Percentiles rank a stretch among this genome's conserved stretches.
phyloP scores from a whole-genome alignment of 768 basidiomycete genomes.

The Cyathus striatus region DNA sequence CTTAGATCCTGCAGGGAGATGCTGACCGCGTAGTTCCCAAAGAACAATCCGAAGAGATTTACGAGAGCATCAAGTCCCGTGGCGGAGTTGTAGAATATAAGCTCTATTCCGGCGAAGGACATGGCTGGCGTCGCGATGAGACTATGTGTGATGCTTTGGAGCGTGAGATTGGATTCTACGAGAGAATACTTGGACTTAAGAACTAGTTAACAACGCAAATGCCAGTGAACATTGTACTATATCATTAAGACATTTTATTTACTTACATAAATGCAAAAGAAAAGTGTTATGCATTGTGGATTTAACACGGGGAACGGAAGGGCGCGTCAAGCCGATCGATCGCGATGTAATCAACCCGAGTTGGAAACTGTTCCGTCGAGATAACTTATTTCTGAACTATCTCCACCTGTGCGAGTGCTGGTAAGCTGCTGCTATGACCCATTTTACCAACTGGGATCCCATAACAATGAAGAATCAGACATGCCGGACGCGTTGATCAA shows the following conservation, averaged over 20 bases:
- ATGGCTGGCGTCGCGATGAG: conserved; percentile 55
- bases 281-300: too few relatives aligned
- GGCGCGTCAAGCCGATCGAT: too few relatives aligned
- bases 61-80: conserved; percentile 42
- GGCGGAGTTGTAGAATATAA: conserved; percentile 55
- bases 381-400: too few relatives aligned
- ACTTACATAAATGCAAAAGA: too few relatives aligned
- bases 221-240: too few relatives aligned
- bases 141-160: conserved; percentile 50
- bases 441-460: too few relatives aligned
- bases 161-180: conserved; percentile 50
- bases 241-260: too few relatives aligned
- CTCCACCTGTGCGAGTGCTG: too few relatives aligned
- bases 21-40: conserved; percentile 64
- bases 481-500: conserved; percentile 41
- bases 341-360: too few relatives aligned
- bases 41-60: conserved; percentile 56
- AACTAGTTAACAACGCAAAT: conserved; percentile 5
- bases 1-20: conserved; percentile 65
- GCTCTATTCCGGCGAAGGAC: conserved; percentile 61
- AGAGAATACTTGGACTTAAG: conserved; percentile 32
- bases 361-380: too few relatives aligned
- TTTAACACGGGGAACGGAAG: too few relatives aligned
- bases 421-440: too few relatives aligned
- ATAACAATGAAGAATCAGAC: background rate